Base-by-base conservation (phyloP, 257 asterid species). In the Ocimum tenuiflorum region DNA sequence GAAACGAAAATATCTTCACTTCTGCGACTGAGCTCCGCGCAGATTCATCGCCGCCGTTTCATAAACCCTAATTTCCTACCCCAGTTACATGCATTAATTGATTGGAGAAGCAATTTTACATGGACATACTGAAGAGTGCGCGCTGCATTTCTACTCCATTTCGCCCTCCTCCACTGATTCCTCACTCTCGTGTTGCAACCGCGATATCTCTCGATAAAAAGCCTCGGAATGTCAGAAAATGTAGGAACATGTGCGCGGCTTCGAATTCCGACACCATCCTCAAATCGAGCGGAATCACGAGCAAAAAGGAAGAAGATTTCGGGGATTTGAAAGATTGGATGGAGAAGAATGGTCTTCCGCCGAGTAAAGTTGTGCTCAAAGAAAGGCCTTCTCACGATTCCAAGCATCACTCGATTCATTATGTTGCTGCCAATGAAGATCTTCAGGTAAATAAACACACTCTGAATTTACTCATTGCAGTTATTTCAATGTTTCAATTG, bases 401-500 rank as follows among this genome's bases (percentile, higher is more conserved):
- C 8, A 75, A 83, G 18, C 94, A 79, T 56, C 77, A 63, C 23
- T 84, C 96, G 6, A 90, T 94, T 75, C 99, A 88, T 73, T 94
- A 86, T 33, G 91, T 94, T 29, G 99, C 97, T 46, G 95, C 97
- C 73, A 88, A 88, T 74, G 87, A 90, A 80, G 86, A 90, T 76
- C 99, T 94, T 70, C 86, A 85, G 97, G 97, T 38, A 2, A 31
- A 1, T 89, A 18, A 18, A 4, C n/a, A 20, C 56, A 46, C 52
- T 61, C 52, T 59, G 43, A 55, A 63, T 61, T 36, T 6, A 41
- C 65, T 50, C 15, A 20, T 54, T 61, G 11, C 56, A 27, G 19
- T 15, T 22, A 48, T 53, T 52, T 48, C 54, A 70, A 6, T 46
- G 15, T 43, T 68, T 71, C 55, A 17, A 20, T 64, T 23, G 14